Evolutionary conservation across 108 stramenopile genomes (phyloP).

Genomic region (Bacterosira constricta): DNA sequence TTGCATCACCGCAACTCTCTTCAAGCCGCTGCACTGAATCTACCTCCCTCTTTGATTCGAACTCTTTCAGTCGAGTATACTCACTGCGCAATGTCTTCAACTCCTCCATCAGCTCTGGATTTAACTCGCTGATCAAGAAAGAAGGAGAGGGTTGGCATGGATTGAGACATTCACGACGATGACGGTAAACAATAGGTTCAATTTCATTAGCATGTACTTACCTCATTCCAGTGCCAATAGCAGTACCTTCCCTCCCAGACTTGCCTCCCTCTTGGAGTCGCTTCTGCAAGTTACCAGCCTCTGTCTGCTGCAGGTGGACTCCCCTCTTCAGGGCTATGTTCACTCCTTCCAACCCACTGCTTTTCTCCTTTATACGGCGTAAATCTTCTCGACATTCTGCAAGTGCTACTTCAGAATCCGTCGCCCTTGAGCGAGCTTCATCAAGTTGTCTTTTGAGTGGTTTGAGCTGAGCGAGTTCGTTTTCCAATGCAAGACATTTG

Average conservation of each 20-base stretch:
- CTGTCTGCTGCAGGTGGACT: conserved; percentile 55
- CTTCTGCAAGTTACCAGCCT: conserved; percentile 60
- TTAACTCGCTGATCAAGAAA: conserved; percentile 70
- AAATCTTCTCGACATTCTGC: conserved; percentile 70
- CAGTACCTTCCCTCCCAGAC: conserved; percentile 17
- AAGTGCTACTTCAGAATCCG: conserved; percentile 73
- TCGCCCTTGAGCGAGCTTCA: conserved; percentile 73
- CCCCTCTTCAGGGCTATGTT: conserved; percentile 52
- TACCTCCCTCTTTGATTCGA: conserved; percentile 73
- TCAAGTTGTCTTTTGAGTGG: conserved; percentile 78
- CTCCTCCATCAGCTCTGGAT: conserved; percentile 78
- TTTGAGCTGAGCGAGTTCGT: conserved; percentile 65
- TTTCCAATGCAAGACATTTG: conserved; percentile 71
- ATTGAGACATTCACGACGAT: too few species aligned
- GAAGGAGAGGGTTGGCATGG: too few species aligned
- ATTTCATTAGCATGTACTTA: too few species aligned
- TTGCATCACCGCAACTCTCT: conserved; percentile 67
- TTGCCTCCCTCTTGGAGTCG: conserved; percentile 51
- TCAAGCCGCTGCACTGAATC: conserved; percentile 77
- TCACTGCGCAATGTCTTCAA: conserved; percentile 75
- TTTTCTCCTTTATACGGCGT: conserved; percentile 41
- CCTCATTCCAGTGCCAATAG: conserved; percentile 79
- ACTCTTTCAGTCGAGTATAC: conserved; percentile 71
- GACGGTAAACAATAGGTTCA: too few species aligned
- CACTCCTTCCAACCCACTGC: conserved; percentile 45